Evolutionary conservation across 1,139 yeast species (phyloP).

Genomic region (Candida mesenterica): DNA sequence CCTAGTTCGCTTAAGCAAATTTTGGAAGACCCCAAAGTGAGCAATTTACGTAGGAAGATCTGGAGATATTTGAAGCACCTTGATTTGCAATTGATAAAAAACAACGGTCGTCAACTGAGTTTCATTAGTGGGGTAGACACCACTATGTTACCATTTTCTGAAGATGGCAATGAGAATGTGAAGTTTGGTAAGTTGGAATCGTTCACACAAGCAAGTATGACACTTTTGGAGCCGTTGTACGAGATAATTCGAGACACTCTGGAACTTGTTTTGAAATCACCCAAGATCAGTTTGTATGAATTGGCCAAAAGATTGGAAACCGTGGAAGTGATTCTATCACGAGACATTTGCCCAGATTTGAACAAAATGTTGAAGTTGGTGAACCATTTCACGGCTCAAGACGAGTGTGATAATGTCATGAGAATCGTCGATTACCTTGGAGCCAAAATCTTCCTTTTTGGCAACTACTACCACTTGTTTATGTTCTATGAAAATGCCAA

Average conservation of each 20-base stretch:
- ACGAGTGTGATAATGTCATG: conserved; percentile 3
- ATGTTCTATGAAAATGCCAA: conserved; percentile 15
- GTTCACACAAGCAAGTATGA: conserved; percentile 1
- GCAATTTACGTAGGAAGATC: conserved; percentile 16
- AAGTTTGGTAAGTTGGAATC: conserved; percentile 11
- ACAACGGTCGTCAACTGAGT: conserved; percentile 30
- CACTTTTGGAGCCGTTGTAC: conserved; percentile 4
- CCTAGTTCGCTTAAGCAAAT: conserved; percentile 13
- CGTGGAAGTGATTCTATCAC: conserved; percentile 10
- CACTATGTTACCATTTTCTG: conserved; percentile 28
- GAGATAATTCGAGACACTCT: not conserved
- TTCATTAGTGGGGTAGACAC: conserved; percentile 23
- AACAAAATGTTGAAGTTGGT: conserved; percentile 4
- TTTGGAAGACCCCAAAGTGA: conserved; percentile 13
- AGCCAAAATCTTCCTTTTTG: conserved; percentile 13
- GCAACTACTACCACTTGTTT: conserved; percentile 16
- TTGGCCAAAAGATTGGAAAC: conserved; percentile 10
- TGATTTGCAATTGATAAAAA: conserved; percentile 28
- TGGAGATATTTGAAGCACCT: conserved; percentile 22
- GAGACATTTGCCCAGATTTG: conserved; percentile 4
- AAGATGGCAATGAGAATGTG: conserved; percentile 24
- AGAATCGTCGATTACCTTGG: conserved; percentile 12
- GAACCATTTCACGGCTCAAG: conserved; percentile 2
- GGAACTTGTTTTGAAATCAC: conserved; percentile 2
- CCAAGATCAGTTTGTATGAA: conserved; percentile 8